Evolutionary conservation across 371 early-diverging fungal genomes (phyloP), one percentile per base, ranked within the genome.

Genomic region (Rhizopus arrhizus): DNA sequence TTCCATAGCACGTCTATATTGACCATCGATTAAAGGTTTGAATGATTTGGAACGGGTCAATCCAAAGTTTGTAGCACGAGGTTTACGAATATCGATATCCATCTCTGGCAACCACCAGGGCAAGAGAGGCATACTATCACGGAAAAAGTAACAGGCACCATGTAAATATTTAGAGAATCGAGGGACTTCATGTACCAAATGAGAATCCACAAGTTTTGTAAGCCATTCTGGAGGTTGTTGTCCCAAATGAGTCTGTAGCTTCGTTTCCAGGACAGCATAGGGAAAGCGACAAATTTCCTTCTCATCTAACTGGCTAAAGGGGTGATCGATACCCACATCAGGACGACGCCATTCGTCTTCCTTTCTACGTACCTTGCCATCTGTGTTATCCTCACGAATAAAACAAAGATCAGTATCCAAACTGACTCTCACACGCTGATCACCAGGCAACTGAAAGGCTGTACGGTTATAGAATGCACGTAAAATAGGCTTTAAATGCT

Each of bases 141-240:
- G 90, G 54, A 94, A 85, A 31, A 97, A 82, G 11, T 92, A 87
- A n/a, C 95, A 89, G 22, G 89, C 87, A 65, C 98, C 99, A 75
- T 99, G 98, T 51, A 96, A 85, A 73, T 95, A 99, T 75, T 99
- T 99, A 55, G 92, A 91, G 85, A 98, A 99, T 64, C 95, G 94
- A 49, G 97, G 96, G n/a, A 96, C 95, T 42, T 94, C 94, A 73
- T 95, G 94, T 13, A 97, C 96, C 64, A 97, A 75, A 64, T 91
- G 87, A 61, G 88, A 84, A 56, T 90, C 85, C 62, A 95, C 77
- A 46, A 98, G 79, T 41, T 93, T 90, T 4, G 83, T 74, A 43
- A 97, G 92, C 99, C 99, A 99, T 46, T 84, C 80, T 4, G 96
- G 95, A n/a, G 93, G 91, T 53, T 86, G 84, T 38, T 89, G 88